These are phyloP conservation scores for Lizonia empirigonia DNA, from an alignment of 2,329 filamentous ascomycete genomes.

Conservation along the genomic window DNA sequence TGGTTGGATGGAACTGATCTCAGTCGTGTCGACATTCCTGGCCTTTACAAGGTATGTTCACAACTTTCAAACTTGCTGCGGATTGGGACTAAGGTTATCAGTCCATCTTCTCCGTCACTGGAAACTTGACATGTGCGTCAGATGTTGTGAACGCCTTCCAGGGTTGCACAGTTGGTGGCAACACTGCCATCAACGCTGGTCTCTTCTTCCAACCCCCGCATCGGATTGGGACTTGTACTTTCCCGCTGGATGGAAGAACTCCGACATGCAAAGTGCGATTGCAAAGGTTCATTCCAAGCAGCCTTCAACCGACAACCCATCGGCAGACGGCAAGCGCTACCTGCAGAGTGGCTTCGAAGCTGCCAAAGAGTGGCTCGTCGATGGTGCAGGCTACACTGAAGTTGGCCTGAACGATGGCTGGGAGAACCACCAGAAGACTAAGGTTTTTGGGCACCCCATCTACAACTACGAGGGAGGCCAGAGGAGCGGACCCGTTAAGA, in stretches of 20 bases:
- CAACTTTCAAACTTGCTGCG: not conserved
- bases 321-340: constrained; percentile 54
- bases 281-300: constrained; percentile 53
- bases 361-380: constrained; percentile 58
- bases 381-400: constrained; percentile 55
- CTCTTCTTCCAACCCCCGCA: constrained; percentile 60
- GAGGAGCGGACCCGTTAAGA: constrained; percentile 56
- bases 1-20: constrained; percentile 58
- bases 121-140: constrained; percentile 49
- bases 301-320: constrained; percentile 53
- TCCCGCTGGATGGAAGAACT: constrained; percentile 58
- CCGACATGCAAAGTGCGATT: constrained; percentile 56
- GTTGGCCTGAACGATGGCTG: constrained; percentile 56
- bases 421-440: constrained; percentile 51
- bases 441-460: constrained; percentile 56
- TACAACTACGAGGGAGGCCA: constrained; percentile 58
- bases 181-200: constrained; percentile 61
- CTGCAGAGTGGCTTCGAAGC: constrained; percentile 56
- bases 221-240: constrained; percentile 60
- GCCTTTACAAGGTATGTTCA: constrained; percentile 50
- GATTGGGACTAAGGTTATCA: not conserved
- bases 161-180: constrained; percentile 60
- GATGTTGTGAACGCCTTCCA: constrained; percentile 52
- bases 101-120: constrained; percentile 54
- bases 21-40: constrained; percentile 60